phyloP scores from a whole-genome alignment of 106 monocot species.

The Xerophyta viscosa region DNA sequence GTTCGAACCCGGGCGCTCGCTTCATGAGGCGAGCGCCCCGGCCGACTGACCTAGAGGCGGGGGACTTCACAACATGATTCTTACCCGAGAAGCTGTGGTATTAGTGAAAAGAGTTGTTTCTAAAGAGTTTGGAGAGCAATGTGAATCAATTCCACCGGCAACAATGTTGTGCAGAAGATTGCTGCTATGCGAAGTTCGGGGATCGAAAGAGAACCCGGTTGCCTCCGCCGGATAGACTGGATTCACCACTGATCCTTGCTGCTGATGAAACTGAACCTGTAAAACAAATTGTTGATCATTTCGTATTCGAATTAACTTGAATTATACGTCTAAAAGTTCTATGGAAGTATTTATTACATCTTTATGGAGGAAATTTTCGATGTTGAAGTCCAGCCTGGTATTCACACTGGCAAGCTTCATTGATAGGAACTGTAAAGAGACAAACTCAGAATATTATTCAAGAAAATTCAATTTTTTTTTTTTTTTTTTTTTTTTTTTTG shows the following conservation, averaged over 20 bases:
- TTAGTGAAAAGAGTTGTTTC: too few species aligned
- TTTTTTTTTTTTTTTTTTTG: too few species aligned
- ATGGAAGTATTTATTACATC: constrained; percentile 25
- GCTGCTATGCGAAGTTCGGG: constrained; percentile 11
- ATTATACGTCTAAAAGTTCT: neutral
- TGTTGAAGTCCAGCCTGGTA: constrained; percentile 38
- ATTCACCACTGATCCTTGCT: constrained; percentile 12
- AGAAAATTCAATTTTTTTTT: too few species aligned
- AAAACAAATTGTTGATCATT: neutral
- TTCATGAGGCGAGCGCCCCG: too few species aligned
- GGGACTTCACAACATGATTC: too few species aligned
- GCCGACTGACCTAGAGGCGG: too few species aligned
- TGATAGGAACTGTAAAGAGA: constrained; percentile 48
- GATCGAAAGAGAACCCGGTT: constrained; percentile 25
- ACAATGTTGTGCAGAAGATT: constrained; percentile 25
- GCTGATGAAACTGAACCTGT: constrained; percentile 31
- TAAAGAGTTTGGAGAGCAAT: constrained; percentile 16
- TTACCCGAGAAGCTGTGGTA: too few species aligned
- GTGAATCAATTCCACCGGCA: constrained; percentile 6
- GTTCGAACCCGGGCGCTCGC: too few species aligned
- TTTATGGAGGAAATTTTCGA: constrained; percentile 35
- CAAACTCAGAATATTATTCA: too few species aligned
- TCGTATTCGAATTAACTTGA: too few species aligned
- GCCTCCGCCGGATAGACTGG: constrained; percentile 24
- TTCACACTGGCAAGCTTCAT: constrained; percentile 66